phyloP scores from a whole-genome alignment of 805 yeast genomes.

The Monosporozyma solicola region DNA sequence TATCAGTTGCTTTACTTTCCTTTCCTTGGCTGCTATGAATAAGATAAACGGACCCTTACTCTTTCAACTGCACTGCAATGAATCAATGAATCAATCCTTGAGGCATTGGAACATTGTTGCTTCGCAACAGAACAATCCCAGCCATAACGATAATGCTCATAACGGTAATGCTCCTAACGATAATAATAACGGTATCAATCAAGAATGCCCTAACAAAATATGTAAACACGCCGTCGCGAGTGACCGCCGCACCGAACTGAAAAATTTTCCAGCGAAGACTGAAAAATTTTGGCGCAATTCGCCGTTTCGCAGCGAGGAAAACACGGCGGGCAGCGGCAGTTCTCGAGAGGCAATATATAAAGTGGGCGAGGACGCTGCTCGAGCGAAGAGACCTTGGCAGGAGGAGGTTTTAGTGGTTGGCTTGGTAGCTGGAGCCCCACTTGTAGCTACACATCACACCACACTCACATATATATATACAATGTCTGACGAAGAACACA shows the following conservation, averaged over 20 bases:
- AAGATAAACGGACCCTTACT: too few species aligned
- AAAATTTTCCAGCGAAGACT: neutral
- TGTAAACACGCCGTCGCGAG: neutral
- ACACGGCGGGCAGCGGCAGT: neutral
- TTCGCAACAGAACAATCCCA: too few species aligned
- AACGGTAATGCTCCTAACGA: too few species aligned
- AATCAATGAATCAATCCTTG: too few species aligned
- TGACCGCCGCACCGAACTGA: neutral
- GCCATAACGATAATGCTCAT: too few species aligned
- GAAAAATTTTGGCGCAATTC: too few species aligned
- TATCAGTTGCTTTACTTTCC: too few species aligned
- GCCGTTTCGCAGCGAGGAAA: too few species aligned
- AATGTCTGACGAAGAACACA: constrained; percentile 55
- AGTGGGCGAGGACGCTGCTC: neutral
- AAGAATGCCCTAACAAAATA: neutral
- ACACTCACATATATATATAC: constrained; percentile 1
- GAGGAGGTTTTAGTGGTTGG: neutral
- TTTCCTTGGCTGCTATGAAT: too few species aligned
- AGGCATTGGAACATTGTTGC: too few species aligned
- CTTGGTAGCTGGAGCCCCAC: neutral
- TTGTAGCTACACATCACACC: neutral
- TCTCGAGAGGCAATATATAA: neutral
- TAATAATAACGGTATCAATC: too few species aligned
- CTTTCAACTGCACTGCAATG: too few species aligned
- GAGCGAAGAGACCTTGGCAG: neutral